These are phyloP conservation scores for Nicotiana benthamiana DNA, from an alignment of 257 asterid species.

Conservation along the genomic window DNA sequence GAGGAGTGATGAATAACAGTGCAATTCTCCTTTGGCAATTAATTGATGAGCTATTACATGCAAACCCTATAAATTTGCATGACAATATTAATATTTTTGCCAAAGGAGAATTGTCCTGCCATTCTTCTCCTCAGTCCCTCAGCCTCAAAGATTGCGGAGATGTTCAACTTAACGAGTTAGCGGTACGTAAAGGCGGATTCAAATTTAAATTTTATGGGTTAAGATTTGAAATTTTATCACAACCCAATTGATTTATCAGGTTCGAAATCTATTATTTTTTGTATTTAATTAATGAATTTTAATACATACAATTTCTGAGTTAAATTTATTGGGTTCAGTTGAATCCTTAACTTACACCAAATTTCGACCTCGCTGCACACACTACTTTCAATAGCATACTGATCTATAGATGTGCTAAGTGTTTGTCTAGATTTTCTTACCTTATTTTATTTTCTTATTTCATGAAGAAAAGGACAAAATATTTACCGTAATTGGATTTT, in stretches of 20 bases:
- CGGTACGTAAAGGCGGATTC: background rate
- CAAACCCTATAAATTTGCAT: background rate
- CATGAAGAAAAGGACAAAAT: no score
- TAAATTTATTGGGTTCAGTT: background rate
- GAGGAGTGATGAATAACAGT: background rate
- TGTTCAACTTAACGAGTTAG: background rate
- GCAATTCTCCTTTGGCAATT: background rate
- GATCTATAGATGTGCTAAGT: background rate
- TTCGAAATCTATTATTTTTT: background rate
- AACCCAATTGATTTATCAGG: background rate
- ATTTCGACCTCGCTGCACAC: background rate
- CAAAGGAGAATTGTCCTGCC: conserved; percentile 88
- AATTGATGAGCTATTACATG: background rate
- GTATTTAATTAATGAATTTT: background rate
- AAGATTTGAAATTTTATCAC: background rate
- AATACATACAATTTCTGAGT: background rate
- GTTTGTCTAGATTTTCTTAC: no score
- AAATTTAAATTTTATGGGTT: background rate
- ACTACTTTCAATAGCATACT: background rate
- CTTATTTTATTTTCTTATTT: no score
- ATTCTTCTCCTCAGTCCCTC: conserved; percentile 13
- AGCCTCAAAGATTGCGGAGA: background rate
- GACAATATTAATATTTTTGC: conserved; percentile 20
- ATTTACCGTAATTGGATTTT: no score
- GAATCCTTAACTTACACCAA: background rate